A percentile compares a stretch with the other conserved stretches of the same genome.
Evolutionary conservation across 78 protist species (phyloP).

Genomic region (Bodo saltans): DNA sequence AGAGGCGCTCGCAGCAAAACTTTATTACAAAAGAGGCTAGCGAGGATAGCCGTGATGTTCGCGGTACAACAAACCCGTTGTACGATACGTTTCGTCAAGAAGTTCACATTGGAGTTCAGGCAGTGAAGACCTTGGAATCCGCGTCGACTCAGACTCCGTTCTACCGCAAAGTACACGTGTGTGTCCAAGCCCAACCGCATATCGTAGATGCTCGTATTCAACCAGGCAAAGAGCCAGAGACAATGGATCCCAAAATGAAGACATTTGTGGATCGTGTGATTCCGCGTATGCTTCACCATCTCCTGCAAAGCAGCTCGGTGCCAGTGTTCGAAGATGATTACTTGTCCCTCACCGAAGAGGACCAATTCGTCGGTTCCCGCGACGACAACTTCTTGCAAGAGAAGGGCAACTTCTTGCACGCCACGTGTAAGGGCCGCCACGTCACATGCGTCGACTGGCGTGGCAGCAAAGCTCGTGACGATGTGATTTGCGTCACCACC

Average conservation of each 20-base stretch:
- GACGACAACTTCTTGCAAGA: background rate
- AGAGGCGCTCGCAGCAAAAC: background rate
- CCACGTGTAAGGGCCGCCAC: background rate
- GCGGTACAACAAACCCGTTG: conserved; percentile 1
- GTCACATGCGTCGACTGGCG: conserved; percentile 34
- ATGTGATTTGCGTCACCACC: background rate
- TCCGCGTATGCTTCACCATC: background rate
- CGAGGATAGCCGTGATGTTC: background rate
- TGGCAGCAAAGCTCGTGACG: background rate
- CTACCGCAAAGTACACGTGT: conserved; percentile 8
- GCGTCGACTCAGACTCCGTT: conserved; percentile 2
- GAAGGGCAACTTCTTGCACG: background rate
- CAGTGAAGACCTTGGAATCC: conserved; percentile 2
- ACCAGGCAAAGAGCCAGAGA: background rate
- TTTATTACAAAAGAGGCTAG: conserved; percentile 1
- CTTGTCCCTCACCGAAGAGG: conserved; percentile 11
- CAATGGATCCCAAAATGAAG: background rate
- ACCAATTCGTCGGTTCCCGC: conserved; percentile 3
- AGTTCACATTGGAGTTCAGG: conserved; percentile 28
- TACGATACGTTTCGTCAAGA: background rate
- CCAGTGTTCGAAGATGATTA: conserved; percentile 24
- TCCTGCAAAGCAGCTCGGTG: background rate
- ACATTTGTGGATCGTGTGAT: background rate
- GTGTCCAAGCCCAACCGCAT: background rate
- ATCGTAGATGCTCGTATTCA: conserved; percentile 12